A percentile compares a stretch with the other conserved stretches of the same genome.
phyloP scores from a whole-genome alignment of 768 basidiomycete genomes.

The Russula earlei region DNA sequence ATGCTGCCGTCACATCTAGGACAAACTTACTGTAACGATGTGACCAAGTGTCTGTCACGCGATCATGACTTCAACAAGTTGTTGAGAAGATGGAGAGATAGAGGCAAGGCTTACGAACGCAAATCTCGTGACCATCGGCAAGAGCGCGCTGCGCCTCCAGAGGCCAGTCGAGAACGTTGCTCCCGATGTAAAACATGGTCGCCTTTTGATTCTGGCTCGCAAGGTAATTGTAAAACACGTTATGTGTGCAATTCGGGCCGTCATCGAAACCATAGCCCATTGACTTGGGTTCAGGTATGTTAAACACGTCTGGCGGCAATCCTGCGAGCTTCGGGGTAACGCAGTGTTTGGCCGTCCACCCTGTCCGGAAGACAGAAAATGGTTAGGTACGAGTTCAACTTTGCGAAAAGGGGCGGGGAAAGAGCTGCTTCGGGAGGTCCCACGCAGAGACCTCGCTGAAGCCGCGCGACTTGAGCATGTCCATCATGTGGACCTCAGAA shows the following conservation, averaged over 20 bases:
- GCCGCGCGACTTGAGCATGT: not conserved
- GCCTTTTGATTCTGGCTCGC: constrained; percentile 47
- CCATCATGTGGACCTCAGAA: not conserved
- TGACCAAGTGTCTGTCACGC: constrained; percentile 37
- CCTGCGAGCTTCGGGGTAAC: constrained; percentile 37
- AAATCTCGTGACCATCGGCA: constrained; percentile 47
- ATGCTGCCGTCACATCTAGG: not conserved
- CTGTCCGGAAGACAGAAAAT: not conserved
- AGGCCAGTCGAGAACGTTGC: constrained; percentile 48
- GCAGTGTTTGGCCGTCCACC: constrained; percentile 41
- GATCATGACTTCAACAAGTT: not conserved
- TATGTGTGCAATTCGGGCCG: constrained; percentile 57
- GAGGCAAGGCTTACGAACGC: constrained; percentile 36
- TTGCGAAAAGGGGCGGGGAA: not conserved
- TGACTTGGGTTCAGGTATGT: constrained; percentile 48
- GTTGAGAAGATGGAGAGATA: not conserved
- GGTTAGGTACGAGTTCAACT: not conserved
- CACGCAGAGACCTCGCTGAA: not conserved
- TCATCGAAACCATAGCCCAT: constrained; percentile 57
- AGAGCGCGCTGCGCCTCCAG: constrained; percentile 45
- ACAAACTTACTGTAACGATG: constrained; percentile 34
- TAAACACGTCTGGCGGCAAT: constrained; percentile 35
- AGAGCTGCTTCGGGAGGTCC: not conserved
- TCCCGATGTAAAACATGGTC: constrained; percentile 56
- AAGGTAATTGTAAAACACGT: constrained; percentile 51